Evolutionary conservation across 129 eudicot genomes (phyloP).

Genomic region (Glebionis coronaria): DNA sequence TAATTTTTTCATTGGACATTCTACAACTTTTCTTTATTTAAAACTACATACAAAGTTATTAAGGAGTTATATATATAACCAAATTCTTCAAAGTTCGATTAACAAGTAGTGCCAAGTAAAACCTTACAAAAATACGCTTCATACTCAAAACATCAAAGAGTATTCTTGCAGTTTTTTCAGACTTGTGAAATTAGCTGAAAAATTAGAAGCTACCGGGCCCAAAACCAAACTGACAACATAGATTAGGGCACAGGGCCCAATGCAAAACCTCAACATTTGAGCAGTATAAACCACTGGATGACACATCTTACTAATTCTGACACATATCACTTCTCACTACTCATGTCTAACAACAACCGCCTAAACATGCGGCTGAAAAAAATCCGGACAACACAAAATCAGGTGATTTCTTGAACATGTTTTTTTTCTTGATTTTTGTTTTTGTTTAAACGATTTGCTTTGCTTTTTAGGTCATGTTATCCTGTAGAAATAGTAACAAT

Average conservation of each 20-base stretch:
- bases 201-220: neutral
- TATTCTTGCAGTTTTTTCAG: no score
- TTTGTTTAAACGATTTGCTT: neutral
- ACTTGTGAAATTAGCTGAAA: neutral
- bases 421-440: neutral
- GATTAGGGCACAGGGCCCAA: slow-evolving; percentile 1
- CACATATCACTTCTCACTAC: neutral
- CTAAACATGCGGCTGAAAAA: neutral
- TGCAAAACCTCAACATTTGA: neutral
- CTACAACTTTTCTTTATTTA: no score
- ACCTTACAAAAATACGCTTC: no score
- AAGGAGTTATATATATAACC: no score
- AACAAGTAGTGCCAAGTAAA: no score
- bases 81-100: no score
- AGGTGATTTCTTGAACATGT: neutral
- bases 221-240: neutral
- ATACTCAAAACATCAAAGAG: no score
- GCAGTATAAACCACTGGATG: neutral
- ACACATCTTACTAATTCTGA: neutral
- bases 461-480: neutral
- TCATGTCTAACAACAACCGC: neutral
- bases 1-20: no score
- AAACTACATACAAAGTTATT: no score
- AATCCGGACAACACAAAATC: neutral
- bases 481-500: no score